phyloP scores from a whole-genome alignment of 139 green algal species.

The Chlorella ohadii region DNA sequence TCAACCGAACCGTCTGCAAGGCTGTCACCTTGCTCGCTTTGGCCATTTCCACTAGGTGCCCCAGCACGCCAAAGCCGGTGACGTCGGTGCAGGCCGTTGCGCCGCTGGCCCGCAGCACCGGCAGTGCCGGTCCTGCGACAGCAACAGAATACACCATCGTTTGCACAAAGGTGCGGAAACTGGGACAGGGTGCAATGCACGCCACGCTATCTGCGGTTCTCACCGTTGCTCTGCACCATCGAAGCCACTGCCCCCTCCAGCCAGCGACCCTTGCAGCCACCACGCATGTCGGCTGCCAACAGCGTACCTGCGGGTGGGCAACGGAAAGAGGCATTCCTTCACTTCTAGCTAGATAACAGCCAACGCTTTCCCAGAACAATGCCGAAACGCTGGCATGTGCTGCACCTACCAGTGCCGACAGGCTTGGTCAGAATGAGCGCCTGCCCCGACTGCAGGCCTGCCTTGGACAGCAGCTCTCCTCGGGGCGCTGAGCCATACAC shows the following conservation, averaged over 20 bases:
- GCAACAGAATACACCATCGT: neutral
- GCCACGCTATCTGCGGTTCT: neutral
- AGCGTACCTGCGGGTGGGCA: neutral
- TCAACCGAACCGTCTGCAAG: neutral
- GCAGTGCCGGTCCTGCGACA: conserved; percentile 45
- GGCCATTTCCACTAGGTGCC: conserved; percentile 83
- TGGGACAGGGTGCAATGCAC: too few species aligned
- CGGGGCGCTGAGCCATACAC: conserved; percentile 62
- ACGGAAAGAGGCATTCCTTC: neutral
- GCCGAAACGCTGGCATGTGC: neutral
- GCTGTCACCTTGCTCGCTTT: conserved; percentile 52
- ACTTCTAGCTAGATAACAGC: too few species aligned
- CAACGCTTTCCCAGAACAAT: too few species aligned
- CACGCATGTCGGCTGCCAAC: conserved; percentile 36
- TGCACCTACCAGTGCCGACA: conserved; percentile 73
- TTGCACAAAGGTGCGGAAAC: too few species aligned
- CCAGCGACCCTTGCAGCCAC: conserved; percentile 64
- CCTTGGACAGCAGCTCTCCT: conserved; percentile 64
- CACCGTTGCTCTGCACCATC: conserved; percentile 73
- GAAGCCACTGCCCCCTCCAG: conserved; percentile 39
- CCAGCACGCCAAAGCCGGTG: conserved; percentile 94
- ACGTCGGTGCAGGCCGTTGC: conserved; percentile 88
- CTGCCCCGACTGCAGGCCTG: conserved; percentile 70
- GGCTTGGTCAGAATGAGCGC: conserved; percentile 92
- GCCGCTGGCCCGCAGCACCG: conserved; percentile 57